phyloP scores from a whole-genome alignment of 345 rosid genomes.

The Brassica napus region Da-Ae NC_063440.1:11273001-11273500 shows the following conservation, averaged over 20 bases:
- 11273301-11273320: slow-evolving; percentile 35
- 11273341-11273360: background rate
- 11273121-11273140: slow-evolving; percentile 78
- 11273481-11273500: background rate
- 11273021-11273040: slow-evolving; percentile 72
- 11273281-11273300: slow-evolving; percentile 61
- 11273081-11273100: slow-evolving; percentile 56
- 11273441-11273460: slow-evolving; percentile 4
- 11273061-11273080: slow-evolving; percentile 68
- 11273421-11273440: slow-evolving; percentile 18
- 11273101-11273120: slow-evolving; percentile 88
- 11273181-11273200: slow-evolving; percentile 77
- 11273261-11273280: slow-evolving; percentile 74
- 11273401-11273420: slow-evolving; percentile 17
- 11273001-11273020: slow-evolving; percentile 84
- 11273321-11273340: slow-evolving; percentile 10
- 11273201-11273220: slow-evolving; percentile 58
- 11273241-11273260: slow-evolving; percentile 67
- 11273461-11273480: background rate
- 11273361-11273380: background rate
- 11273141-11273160: slow-evolving; percentile 55
- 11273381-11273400: background rate
- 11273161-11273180: slow-evolving; percentile 68
- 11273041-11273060: slow-evolving; percentile 82
- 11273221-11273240: slow-evolving; percentile 43